Conservation (phyloP, 1,139 yeast species). For the Kodamaea sp. region DNA sequence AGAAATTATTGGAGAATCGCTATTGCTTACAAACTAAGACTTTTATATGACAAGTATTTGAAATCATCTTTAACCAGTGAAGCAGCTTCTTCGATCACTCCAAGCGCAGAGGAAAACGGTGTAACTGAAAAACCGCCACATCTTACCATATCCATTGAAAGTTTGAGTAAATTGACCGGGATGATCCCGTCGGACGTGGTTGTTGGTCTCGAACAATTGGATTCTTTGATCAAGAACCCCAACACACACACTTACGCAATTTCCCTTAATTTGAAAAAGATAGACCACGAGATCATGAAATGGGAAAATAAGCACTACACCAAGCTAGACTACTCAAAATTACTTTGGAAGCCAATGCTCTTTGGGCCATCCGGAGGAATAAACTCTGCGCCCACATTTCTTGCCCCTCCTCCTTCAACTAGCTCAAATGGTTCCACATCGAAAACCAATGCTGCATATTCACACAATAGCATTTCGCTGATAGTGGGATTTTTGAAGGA, state of each 20-base stretch:
- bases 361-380: slow-evolving; percentile 85
- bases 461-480: slow-evolving; percentile 51
- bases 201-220: slow-evolving; percentile 78
- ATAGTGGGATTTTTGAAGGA: slow-evolving; percentile 61
- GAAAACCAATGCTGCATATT: slow-evolving; percentile 1
- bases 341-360: slow-evolving; percentile 82
- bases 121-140: slow-evolving; percentile 3
- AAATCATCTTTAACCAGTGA: not conserved
- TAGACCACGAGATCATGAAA: slow-evolving; percentile 45
- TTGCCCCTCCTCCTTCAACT: slow-evolving; percentile 18
- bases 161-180: slow-evolving; percentile 70
- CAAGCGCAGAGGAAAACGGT: slow-evolving; percentile 2
- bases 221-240: slow-evolving; percentile 54
- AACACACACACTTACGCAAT: slow-evolving; percentile 52
- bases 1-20: slow-evolving; percentile 82
- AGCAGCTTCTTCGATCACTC: not conserved
- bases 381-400: slow-evolving; percentile 53
- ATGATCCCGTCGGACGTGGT: slow-evolving; percentile 87
- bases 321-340: slow-evolving; percentile 48
- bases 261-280: slow-evolving; percentile 46
- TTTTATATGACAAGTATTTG: slow-evolving; percentile 29
- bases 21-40: slow-evolving; percentile 47
- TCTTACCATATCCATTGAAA: slow-evolving; percentile 51
- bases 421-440: slow-evolving; percentile 2
- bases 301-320: slow-evolving; percentile 63